Evolutionary conservation across 2,329 filamentous ascomycete species (phyloP).

Genomic region (Clarireedia hainanense): DNA sequence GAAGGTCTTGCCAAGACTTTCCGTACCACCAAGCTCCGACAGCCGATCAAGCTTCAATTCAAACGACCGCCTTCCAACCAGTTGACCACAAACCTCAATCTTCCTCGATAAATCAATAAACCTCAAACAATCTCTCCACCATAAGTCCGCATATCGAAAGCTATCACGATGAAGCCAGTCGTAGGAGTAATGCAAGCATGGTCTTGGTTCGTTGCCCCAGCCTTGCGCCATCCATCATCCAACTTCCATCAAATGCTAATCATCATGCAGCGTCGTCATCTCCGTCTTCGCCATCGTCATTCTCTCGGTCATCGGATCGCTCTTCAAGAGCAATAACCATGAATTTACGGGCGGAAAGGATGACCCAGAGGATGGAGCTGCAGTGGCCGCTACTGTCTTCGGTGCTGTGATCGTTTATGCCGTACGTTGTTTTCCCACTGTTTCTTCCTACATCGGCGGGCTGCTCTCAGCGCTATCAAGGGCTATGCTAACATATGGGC

Average conservation of each 20-base stretch:
- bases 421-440: slow-evolving; percentile 48
- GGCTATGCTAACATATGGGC: not conserved
- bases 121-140: too few relatives aligned
- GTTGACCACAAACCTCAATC: not conserved
- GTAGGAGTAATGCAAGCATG: slow-evolving; percentile 89
- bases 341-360: slow-evolving; percentile 71
- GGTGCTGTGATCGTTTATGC: slow-evolving; percentile 81
- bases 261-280: slow-evolving; percentile 57
- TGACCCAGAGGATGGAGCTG: slow-evolving; percentile 54
- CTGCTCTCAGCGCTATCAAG: too few relatives aligned
- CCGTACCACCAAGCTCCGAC: not conserved
- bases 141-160: not conserved
- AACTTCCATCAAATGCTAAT: slow-evolving; percentile 5
- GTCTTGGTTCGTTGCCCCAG: slow-evolving; percentile 64
- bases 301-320: slow-evolving; percentile 54
- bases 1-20: not conserved
- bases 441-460: not conserved
- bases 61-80: not conserved
- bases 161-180: slow-evolving; percentile 74
- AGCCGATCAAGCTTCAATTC: not conserved
- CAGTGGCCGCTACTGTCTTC: slow-evolving; percentile 79
- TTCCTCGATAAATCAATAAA: too few relatives aligned
- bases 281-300: slow-evolving; percentile 58
- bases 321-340: slow-evolving; percentile 77
- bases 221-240: slow-evolving; percentile 2